Conservation (phyloP, 2,329 filamentous ascomycete genomes). For the Trichoderma harzianum region DNA sequence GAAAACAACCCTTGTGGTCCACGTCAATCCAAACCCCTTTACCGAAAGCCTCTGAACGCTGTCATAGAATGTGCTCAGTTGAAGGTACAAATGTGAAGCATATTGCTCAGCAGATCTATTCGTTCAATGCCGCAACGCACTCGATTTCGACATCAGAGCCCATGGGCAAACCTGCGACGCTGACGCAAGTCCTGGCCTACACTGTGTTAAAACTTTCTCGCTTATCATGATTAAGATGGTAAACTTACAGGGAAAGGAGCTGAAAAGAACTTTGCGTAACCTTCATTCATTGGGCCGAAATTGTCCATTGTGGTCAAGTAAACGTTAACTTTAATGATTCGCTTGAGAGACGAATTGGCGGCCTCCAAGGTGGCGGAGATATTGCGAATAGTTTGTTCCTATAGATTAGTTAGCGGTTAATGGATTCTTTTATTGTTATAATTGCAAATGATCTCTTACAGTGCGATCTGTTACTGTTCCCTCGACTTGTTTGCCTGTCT, state of each 20-base stretch:
- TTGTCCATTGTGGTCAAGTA: conserved; percentile 64
- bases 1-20: too few species aligned
- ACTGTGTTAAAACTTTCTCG: background rate
- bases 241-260: conserved; percentile 45
- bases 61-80: background rate
- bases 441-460: background rate
- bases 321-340: conserved; percentile 65
- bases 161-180: conserved; percentile 69
- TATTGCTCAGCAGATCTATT: background rate
- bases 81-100: background rate
- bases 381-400: conserved; percentile 57
- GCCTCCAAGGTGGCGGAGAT: conserved; percentile 57
- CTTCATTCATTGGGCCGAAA: conserved; percentile 58
- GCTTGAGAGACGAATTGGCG: conserved; percentile 55
- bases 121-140: conserved; percentile 21
- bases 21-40: background rate
- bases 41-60: background rate
- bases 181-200: conserved; percentile 62
- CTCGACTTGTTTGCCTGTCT: conserved; percentile 46
- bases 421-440: too few species aligned
- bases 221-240: background rate
- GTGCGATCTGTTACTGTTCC: conserved; percentile 52
- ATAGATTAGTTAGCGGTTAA: background rate
- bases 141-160: conserved; percentile 73
- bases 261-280: conserved; percentile 49